phyloP scores from a whole-genome alignment of 352 stramenopile species.

The Globisporangium spiculum region DNA sequence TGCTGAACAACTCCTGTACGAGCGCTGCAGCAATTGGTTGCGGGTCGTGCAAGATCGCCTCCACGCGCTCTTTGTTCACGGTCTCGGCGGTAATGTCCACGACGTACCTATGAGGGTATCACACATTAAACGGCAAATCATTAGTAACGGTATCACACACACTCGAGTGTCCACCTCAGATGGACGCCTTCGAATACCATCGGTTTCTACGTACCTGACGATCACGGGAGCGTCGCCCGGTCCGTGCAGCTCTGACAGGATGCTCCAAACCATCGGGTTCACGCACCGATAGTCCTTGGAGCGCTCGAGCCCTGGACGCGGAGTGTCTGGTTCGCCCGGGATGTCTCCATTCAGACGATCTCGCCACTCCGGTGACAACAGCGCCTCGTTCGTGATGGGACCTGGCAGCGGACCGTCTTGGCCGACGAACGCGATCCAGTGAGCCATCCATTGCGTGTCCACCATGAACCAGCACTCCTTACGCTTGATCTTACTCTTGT shows the following conservation, averaged over 20 bases:
- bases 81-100: conserved; percentile 50
- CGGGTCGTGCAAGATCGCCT: conserved; percentile 34
- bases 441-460: conserved; percentile 60
- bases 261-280: conserved; percentile 70
- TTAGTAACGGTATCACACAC: not conserved
- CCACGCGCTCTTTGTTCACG: conserved; percentile 33
- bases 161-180: not conserved
- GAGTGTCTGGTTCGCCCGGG: conserved; percentile 40
- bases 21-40: conserved; percentile 41
- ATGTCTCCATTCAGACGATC: conserved; percentile 24
- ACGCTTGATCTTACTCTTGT: conserved; percentile 47
- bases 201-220: conserved; percentile 11
- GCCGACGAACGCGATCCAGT: conserved; percentile 57
- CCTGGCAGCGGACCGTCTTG: conserved; percentile 50
- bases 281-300: conserved; percentile 68
- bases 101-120: conserved; percentile 26
- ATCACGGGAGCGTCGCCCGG: conserved; percentile 45
- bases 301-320: conserved; percentile 37
- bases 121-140: not conserved
- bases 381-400: conserved; percentile 57
- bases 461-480: conserved; percentile 78
- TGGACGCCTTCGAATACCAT: not conserved
- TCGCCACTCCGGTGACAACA: conserved; percentile 45
- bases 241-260: conserved; percentile 64
- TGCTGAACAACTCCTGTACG: conserved; percentile 42